These are phyloP conservation scores for Forsythia suspensa DNA, from an alignment of 257 asterid species.

Conservation along the genomic window DNA sequence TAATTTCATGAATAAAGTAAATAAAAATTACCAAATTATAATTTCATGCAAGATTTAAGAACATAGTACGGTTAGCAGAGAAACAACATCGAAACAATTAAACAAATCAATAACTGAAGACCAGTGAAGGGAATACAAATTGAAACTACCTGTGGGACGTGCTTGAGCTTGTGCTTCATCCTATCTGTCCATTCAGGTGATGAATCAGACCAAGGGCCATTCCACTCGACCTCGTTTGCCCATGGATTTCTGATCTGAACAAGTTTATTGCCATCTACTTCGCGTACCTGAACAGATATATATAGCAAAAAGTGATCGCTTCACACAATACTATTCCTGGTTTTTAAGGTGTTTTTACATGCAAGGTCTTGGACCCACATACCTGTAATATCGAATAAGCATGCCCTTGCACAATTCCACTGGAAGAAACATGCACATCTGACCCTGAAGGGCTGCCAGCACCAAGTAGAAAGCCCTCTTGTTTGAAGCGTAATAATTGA, in stretches of 20 bases:
- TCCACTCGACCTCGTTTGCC: constrained; percentile 99
- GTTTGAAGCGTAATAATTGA: constrained; percentile 86
- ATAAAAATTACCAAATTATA: neutral
- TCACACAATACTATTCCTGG: constrained; percentile 7
- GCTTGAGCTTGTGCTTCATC: constrained; percentile 97
- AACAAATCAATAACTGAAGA: neutral
- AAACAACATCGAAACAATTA: neutral
- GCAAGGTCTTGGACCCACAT: constrained; percentile 7
- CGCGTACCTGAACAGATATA: constrained; percentile 63
- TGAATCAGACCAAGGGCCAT: constrained; percentile 98
- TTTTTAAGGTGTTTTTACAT: neutral
- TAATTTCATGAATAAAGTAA: neutral
- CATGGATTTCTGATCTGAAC: constrained; percentile 99
- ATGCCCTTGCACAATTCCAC: constrained; percentile 99
- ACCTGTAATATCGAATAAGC: constrained; percentile 98
- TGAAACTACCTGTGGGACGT: constrained; percentile 67
- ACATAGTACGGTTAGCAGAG: neutral
- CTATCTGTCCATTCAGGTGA: constrained; percentile 99
- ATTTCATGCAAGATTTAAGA: neutral
- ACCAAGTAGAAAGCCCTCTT: constrained; percentile 92
- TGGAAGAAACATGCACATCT: constrained; percentile 92
- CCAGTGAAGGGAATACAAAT: neutral
- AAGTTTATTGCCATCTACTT: constrained; percentile 86
- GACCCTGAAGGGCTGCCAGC: constrained; percentile 99
- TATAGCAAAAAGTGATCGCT: neutral